Evolutionary conservation across 495 filamentous ascomycete genomes (phyloP), one percentile per base, ranked within the genome.

Genomic region (Aspergillus steynii): DNA sequence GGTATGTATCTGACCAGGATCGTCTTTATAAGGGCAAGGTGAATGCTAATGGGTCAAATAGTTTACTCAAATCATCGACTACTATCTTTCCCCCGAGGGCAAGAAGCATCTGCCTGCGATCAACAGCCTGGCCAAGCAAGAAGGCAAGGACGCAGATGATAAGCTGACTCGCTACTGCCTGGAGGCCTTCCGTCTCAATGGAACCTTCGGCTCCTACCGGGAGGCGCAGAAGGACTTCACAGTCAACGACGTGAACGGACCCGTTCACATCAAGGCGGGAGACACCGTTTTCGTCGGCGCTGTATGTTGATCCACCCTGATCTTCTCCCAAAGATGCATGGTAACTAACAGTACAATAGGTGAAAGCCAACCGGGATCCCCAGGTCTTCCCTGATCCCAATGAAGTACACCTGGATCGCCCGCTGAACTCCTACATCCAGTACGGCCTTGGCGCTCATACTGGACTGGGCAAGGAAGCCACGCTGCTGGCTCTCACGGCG

Each of bases 21-120:
- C 1, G 7, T 15, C 9, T 12, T 10, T 37, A 3, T 29, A 9
- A 15, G 20, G 20, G 20, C 20, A 20, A 20, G 20, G 20, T 20
- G 20, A 20, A 6, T 15, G 50, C 58, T 61, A 6, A 61, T 45
- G 25, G 15, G n/a, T 55, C 32, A 14, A 34, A 27, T 53, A 77
- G 74, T 89, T 95, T 64, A 86, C 90, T 8, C 88, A 91, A 73
- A 82, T 90, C 10, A 81, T 94, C 10, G 91, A 96, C 68, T 93
- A 86, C 78, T 96, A 91, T 76, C 77, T 92, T 29, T 42, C 37
- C 14, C 82, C 81, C 0, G 76, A 82, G 14, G 85, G 85, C 59
- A 76, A 80, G 46, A 53, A 73, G 28, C 79, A 91, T 63, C 71
- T 87, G 5, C 76, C 83, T 2, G 83, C 84, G 32, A 82, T 93